These are phyloP conservation scores for Sclerotinia glacialis DNA, from an alignment of 2,329 filamentous ascomycete genomes.

Conservation along the genomic window DNA sequence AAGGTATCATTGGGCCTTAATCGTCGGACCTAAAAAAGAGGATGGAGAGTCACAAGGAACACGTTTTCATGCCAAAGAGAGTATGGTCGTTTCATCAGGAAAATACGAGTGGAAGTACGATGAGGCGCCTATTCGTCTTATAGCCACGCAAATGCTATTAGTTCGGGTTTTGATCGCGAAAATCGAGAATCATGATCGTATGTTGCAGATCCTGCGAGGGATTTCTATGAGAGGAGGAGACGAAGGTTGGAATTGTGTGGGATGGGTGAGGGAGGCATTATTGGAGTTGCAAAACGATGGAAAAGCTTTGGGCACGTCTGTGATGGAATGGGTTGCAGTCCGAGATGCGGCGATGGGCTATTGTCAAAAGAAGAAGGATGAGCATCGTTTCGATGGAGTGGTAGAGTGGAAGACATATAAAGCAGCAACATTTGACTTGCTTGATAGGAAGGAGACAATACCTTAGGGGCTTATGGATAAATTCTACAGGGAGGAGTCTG, in stretches of 20 bases:
- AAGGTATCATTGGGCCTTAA: not conserved
- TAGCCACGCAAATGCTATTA: not conserved
- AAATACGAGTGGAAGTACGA: not conserved
- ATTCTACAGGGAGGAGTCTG: not conserved
- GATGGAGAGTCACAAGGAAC: not conserved
- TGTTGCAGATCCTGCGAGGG: not conserved
- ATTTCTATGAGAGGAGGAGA: fast-evolving
- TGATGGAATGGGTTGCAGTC: slow-evolving; percentile 42
- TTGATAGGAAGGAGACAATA: slow-evolving; percentile 22
- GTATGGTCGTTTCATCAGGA: not conserved
- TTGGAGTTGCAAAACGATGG: slow-evolving; percentile 40
- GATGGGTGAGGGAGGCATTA: slow-evolving; percentile 43
- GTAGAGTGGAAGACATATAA: slow-evolving; percentile 23
- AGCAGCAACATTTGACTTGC: slow-evolving; percentile 23
- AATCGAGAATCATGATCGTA: not conserved
- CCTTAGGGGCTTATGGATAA: not conserved
- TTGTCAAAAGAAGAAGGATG: slow-evolving; percentile 38
- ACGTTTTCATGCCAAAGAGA: not conserved
- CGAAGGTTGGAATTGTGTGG: not conserved
- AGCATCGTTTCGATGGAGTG: slow-evolving; percentile 28
- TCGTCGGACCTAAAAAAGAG: not conserved
- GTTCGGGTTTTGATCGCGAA: not conserved
- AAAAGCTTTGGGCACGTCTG: slow-evolving; percentile 41
- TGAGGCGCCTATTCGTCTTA: not conserved
- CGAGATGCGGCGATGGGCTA: slow-evolving; percentile 41